These are phyloP conservation scores for Mycocentrospora acerina DNA, from an alignment of 2,329 filamentous ascomycete genomes.

Conservation along the genomic window DNA sequence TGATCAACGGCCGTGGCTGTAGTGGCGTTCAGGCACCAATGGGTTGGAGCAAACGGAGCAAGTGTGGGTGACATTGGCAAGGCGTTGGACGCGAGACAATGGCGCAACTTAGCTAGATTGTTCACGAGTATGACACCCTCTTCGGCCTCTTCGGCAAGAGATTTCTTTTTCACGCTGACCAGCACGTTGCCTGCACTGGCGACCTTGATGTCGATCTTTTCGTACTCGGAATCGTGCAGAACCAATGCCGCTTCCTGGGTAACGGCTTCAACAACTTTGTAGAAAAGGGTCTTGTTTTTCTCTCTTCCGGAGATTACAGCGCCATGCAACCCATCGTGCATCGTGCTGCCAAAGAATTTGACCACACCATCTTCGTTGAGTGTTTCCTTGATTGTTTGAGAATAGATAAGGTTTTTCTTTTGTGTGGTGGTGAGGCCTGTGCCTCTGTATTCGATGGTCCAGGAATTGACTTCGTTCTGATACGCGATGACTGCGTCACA, in stretches of 20 bases:
- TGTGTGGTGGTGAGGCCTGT: slow-evolving; percentile 16
- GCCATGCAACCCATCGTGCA: slow-evolving; percentile 25
- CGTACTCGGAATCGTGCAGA: neutral
- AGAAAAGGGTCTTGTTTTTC: slow-evolving; percentile 9
- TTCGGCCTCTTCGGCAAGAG: neutral
- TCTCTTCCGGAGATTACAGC: slow-evolving; percentile 4
- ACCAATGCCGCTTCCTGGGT: slow-evolving; percentile 2
- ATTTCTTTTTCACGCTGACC: neutral
- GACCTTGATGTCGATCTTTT: slow-evolving; percentile 11
- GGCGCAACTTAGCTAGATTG: slow-evolving; percentile 1
- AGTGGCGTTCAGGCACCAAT: slow-evolving; percentile 21
- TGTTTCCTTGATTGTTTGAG: neutral
- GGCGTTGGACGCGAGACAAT: neutral
- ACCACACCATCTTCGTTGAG: neutral
- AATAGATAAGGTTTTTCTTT: slow-evolving; percentile 1
- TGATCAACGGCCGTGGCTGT: slow-evolving; percentile 21
- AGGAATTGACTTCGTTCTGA: neutral
- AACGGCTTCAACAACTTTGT: slow-evolving; percentile 4
- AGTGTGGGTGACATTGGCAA: neutral
- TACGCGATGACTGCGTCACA: slow-evolving; percentile 25
- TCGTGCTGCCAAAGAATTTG: slow-evolving; percentile 21
- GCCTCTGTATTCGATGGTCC: slow-evolving; percentile 20
- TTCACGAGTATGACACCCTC: slow-evolving; percentile 2
- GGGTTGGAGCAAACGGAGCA: slow-evolving; percentile 6
- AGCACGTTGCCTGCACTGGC: slow-evolving; percentile 5